phyloP scores from a whole-genome alignment of 805 yeast genomes.

The Ogataea corticis region DNA sequence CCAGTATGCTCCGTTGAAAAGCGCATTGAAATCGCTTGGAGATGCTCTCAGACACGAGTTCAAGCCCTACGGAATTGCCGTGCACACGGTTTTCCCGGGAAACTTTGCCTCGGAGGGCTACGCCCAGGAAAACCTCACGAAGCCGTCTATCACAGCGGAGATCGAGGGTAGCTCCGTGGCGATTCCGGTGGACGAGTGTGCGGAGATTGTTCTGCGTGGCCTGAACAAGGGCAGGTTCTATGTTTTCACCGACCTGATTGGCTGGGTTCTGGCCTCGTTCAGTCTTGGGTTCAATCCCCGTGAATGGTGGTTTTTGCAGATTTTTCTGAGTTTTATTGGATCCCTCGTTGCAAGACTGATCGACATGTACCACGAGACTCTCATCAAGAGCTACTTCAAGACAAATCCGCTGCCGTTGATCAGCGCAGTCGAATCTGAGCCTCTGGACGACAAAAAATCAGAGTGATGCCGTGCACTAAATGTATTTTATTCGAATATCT shows the following conservation, averaged over 20 bases:
- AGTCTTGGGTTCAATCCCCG: conserved; percentile 74
- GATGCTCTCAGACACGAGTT: conserved; percentile 83
- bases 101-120: conserved; percentile 89
- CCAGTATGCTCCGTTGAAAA: conserved; percentile 87
- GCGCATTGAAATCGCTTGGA: conserved; percentile 75
- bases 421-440: no score
- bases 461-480: neutral
- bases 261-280: conserved; percentile 73
- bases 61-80: conserved; percentile 61
- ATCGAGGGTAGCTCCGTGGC: conserved; percentile 87
- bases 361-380: conserved; percentile 48
- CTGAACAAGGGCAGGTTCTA: conserved; percentile 68
- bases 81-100: conserved; percentile 83
- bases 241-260: conserved; percentile 79
- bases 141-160: conserved; percentile 76
- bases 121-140: conserved; percentile 74
- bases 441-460: neutral
- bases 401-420: conserved; percentile 25
- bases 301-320: conserved; percentile 53
- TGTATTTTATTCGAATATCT: conserved; percentile 5
- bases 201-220: conserved; percentile 54
- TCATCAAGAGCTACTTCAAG: conserved; percentile 51
- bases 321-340: conserved; percentile 47
- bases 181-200: conserved; percentile 65
- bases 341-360: conserved; percentile 62